Evolutionary conservation across 2,329 filamentous ascomycete species (phyloP).

Genomic region (Tolypocladium nubicola): DNA sequence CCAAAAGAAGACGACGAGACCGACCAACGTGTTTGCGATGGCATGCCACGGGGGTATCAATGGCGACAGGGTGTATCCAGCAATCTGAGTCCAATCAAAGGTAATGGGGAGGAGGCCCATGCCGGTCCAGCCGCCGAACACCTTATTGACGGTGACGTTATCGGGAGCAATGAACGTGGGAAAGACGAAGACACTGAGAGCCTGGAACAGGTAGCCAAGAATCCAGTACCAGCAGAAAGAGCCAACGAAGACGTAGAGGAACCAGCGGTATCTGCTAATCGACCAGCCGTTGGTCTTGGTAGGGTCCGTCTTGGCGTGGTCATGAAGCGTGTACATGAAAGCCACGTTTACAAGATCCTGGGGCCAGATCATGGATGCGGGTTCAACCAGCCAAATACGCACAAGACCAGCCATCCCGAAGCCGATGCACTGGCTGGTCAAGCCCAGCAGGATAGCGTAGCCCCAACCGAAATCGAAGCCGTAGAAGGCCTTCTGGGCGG

Average conservation of each 20-base stretch:
- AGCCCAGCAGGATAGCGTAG: constrained; percentile 45
- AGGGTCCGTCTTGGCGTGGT: constrained; percentile 28
- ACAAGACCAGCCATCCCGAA: constrained; percentile 49
- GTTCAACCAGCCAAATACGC: constrained; percentile 46
- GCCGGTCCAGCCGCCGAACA: constrained; percentile 44
- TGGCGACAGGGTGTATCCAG: constrained; percentile 29
- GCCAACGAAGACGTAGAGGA: constrained; percentile 27
- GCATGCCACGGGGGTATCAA: constrained; percentile 30
- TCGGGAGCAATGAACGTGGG: constrained; percentile 44
- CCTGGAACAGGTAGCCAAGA: constrained; percentile 37
- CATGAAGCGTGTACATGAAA: constrained; percentile 34
- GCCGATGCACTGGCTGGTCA: constrained; percentile 49
- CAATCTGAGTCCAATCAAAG: constrained; percentile 33
- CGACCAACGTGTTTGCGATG: constrained; percentile 33
- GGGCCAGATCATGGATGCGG: constrained; percentile 53
- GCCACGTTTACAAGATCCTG: constrained; percentile 34
- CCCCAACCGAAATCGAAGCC: constrained; percentile 38
- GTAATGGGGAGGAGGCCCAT: constrained; percentile 43
- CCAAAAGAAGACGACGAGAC: constrained; percentile 29
- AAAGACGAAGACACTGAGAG: constrained; percentile 43
- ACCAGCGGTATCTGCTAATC: constrained; percentile 35
- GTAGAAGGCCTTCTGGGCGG: constrained; percentile 33
- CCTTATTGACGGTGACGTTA: constrained; percentile 41
- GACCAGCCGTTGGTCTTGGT: constrained; percentile 30
- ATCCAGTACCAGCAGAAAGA: constrained; percentile 44